Evolutionary conservation across 2,329 filamentous ascomycete species (phyloP).

Genomic region (Penicillium sp.): DNA sequence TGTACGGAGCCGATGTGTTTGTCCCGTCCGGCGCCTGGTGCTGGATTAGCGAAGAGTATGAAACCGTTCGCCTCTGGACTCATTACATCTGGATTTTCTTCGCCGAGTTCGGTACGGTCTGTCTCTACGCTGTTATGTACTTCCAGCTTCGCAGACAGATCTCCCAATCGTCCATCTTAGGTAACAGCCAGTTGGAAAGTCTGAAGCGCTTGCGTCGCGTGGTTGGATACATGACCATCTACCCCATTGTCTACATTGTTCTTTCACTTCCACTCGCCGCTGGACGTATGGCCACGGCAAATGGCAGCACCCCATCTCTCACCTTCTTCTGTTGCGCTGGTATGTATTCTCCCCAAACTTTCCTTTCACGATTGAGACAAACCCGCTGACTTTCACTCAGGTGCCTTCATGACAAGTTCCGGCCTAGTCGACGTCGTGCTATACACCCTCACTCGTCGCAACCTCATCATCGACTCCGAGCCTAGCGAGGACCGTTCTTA

Average conservation of each 20-base stretch:
- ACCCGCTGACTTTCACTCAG: slow-evolving; percentile 4
- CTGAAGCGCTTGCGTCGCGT: slow-evolving; percentile 43
- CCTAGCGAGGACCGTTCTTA: slow-evolving; percentile 39
- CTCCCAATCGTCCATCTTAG: slow-evolving; percentile 36
- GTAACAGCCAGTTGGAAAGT: slow-evolving; percentile 37
- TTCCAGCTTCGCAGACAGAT: slow-evolving; percentile 50
- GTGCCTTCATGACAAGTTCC: slow-evolving; percentile 58
- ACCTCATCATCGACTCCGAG: slow-evolving; percentile 55
- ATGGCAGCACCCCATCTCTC: slow-evolving; percentile 32
- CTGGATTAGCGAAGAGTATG: slow-evolving; percentile 48
- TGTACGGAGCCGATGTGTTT: slow-evolving; percentile 46
- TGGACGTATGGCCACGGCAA: slow-evolving; percentile 44
- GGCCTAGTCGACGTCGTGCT: slow-evolving; percentile 60
- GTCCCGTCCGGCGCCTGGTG: slow-evolving; percentile 55
- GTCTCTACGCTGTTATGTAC: slow-evolving; percentile 50
- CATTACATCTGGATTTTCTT: slow-evolving; percentile 57
- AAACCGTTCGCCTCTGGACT: slow-evolving; percentile 47
- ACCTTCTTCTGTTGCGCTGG: slow-evolving; percentile 53
- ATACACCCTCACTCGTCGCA: slow-evolving; percentile 58
- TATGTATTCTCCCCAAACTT: neutral
- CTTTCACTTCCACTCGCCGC: slow-evolving; percentile 64
- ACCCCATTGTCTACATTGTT: slow-evolving; percentile 57
- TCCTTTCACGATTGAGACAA: neutral
- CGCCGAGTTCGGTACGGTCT: slow-evolving; percentile 51
- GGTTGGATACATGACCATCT: slow-evolving; percentile 49